phyloP scores from a whole-genome alignment of 495 filamentous ascomycete genomes.

The Podospora bellae-mahoneyi region DNA sequence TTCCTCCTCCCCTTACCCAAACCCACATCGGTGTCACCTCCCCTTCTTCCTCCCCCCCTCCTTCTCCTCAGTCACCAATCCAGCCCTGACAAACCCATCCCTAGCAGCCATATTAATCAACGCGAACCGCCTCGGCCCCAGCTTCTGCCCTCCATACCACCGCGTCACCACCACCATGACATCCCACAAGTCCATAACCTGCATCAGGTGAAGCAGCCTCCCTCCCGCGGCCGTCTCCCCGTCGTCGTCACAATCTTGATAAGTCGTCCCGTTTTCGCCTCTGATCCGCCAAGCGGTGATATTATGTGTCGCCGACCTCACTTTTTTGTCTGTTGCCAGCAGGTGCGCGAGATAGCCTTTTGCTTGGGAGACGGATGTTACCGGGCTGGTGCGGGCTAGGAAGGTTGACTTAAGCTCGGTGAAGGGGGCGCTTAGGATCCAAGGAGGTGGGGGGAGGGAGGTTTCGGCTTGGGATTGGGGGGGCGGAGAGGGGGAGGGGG shows the following conservation, averaged over 20 bases:
- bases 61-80: conserved; percentile 43
- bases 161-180: conserved; percentile 89
- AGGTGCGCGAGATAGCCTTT: conserved; percentile 66
- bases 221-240: conserved; percentile 93
- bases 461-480: not conserved
- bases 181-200: conserved; percentile 92
- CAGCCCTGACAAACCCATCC: conserved; percentile 80
- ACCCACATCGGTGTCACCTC: not conserved
- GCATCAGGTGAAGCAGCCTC: conserved; percentile 81
- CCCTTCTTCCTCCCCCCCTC: not conserved
- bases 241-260: conserved; percentile 93
- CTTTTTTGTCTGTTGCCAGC: conserved; percentile 73
- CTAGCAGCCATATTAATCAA: conserved; percentile 82
- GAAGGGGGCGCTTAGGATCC: conserved; percentile 67
- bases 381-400: conserved; percentile 66
- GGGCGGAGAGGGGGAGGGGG: not conserved
- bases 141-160: conserved; percentile 88
- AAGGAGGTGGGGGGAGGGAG: conserved; percentile 49
- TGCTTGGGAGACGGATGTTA: conserved; percentile 66
- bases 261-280: conserved; percentile 51
- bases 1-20: no score
- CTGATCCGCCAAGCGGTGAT: conserved; percentile 65
- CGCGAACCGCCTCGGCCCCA: conserved; percentile 86
- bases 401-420: conserved; percentile 87
- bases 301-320: conserved; percentile 85